Base-by-base conservation (phyloP, 1,139 yeast genomes). In the Pneumocystis canis region DNA sequence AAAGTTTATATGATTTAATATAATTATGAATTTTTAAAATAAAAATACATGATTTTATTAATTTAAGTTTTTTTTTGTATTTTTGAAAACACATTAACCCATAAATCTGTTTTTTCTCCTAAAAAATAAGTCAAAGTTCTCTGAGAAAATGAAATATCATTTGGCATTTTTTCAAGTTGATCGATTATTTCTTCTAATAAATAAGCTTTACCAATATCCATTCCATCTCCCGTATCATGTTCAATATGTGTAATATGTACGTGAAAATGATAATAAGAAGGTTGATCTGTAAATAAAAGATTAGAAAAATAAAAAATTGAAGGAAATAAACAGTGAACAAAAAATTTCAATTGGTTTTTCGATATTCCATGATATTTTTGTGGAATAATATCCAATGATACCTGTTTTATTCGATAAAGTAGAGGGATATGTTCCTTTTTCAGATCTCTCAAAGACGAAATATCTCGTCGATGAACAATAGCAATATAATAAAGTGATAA, bases 241-340 rank as follows among this genome's bases (percentile, higher is more conserved):
- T 75, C 78, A 6, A 87, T 78, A 69, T 85, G 86, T 31, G 89
- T 95, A n/a, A 87, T 84, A 71, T 92, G 98, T 47, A 92, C 79
- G 72, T 92, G 98, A 77, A 92, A 85, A 71, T 92, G 97, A 71
- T 92, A 92, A 72, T 92, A 92, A 0, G 96, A 87, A 0, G 99
- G 99, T 67, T 90, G 97, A 73, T 92, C 66, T 64, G 62, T 47
- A 58, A 37, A 31, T 14, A 53, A 37, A 7, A 5, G 35, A 59
- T 58, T 37, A 39, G 63, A 5, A 41, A 35, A 32, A 35, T 20
- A 28, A 30, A 61, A 5, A 57, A 47, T 25, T 18, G 40, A 33
- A 9, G 62, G 28, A 5, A 37, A 61, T 67, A 33, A 61, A 65
- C 68, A 89, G 72, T 89, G 97, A 62, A 89, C 79, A 71, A 85